Evolutionary conservation across 257 asterid genomes (phyloP), one percentile per base, ranked within the genome.

Genomic region (Linderniella brevidens): DNA sequence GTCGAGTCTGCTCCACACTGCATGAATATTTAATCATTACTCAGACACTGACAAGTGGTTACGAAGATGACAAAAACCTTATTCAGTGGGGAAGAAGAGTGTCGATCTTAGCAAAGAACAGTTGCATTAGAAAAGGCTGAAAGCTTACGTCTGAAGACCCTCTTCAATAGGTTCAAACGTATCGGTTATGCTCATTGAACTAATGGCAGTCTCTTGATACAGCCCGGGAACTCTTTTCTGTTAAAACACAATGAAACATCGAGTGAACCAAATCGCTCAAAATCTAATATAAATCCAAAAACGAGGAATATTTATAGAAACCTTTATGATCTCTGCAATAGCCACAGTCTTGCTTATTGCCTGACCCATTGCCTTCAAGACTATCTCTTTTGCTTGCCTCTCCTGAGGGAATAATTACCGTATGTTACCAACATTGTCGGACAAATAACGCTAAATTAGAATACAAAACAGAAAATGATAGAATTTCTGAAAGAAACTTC

Each of bases 1-100:
- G 95, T 15, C 98, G 96, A 56, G 94, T 88, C 72, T 84, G 97
- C 76, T 87, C 97, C 75, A 87, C 97, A 39, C 95, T 87, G 80
- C 16, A 68, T 14, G 51, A 35, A 55, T 47, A 70, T 48, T 35
- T 55, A 37, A 14, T 11, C 32, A 39, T 41, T 17, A 19, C 11
- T 12, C 17, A 43, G 11, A 43, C 13, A 41, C 6, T 11, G 17
- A 43, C 9, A 18, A 43, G 16, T 13, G 19, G 1, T 43, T 43
- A n/a, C 43, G 15, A 3, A 39, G 15, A 11, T 39, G 15, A 39
- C 13, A 15, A 13, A 15, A 3, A 43, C 1, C 48, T 3, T 15
- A 1, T 43, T 8, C 14, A 43, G 1, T 8, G 17, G 16, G 48
- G 2, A 3, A 43, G 17, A 43, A 9, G 4, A 16, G 17, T 43